Evolutionary conservation across 2,329 filamentous ascomycete genomes (phyloP).

Genomic region (Phaeomoniella chlamydospora): DNA sequence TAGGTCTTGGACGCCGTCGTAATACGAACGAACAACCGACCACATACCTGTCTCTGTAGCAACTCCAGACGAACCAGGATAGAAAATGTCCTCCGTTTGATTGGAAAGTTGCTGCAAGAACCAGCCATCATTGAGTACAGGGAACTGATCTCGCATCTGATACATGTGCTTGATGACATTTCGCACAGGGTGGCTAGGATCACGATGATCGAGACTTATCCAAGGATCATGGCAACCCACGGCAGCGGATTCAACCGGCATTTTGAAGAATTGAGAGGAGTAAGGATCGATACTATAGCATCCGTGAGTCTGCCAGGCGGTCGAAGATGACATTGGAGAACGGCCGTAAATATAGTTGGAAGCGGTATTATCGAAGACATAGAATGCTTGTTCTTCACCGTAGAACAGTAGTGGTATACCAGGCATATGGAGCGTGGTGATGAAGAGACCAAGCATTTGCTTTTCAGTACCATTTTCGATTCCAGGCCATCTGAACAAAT

Average conservation of each 20-base stretch:
- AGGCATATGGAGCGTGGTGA: slow-evolving; percentile 45
- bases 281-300: slow-evolving; percentile 38
- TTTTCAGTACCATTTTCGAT: slow-evolving; percentile 42
- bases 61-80: slow-evolving; percentile 37
- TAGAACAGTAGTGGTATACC: slow-evolving; percentile 47
- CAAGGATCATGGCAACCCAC: slow-evolving; percentile 30
- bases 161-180: slow-evolving; percentile 50
- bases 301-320: slow-evolving; percentile 50
- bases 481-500: slow-evolving; percentile 50
- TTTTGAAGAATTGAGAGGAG: slow-evolving; percentile 41
- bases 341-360: slow-evolving; percentile 52
- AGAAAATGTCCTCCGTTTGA: slow-evolving; percentile 33
- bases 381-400: slow-evolving; percentile 54
- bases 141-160: slow-evolving; percentile 40
- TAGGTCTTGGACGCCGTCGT: slow-evolving; percentile 37
- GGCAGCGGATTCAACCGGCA: slow-evolving; percentile 39
- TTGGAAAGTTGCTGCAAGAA: slow-evolving; percentile 41
- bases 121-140: slow-evolving; percentile 46
- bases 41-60: slow-evolving; percentile 45
- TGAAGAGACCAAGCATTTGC: slow-evolving; percentile 42
- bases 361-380: slow-evolving; percentile 49
- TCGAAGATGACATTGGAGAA: slow-evolving; percentile 45
- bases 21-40: slow-evolving; percentile 40
- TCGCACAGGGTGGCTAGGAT: slow-evolving; percentile 45
- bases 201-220: slow-evolving; percentile 46